Conservation (phyloP, 179 eudicot species). For the Dionaea muscipula region DNA sequence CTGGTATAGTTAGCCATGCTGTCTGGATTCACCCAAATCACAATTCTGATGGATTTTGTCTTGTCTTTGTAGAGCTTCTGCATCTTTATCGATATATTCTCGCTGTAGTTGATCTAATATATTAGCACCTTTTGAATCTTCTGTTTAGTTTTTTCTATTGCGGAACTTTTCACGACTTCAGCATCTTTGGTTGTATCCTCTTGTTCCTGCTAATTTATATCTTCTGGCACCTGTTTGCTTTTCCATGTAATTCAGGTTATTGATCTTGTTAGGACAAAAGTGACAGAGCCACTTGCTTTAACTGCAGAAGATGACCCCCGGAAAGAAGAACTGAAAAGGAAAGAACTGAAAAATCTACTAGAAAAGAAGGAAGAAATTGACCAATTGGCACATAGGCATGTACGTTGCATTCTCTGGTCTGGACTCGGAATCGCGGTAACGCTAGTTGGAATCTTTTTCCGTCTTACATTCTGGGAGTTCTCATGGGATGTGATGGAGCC, state of each 20-base stretch:
- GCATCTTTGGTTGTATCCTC: neutral
- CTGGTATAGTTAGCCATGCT: no score
- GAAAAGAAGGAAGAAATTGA: conserved; percentile 59
- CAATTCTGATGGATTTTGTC: neutral
- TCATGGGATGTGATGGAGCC: conserved; percentile 99
- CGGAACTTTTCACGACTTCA: neutral
- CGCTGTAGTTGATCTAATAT: no score
- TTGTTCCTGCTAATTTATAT: neutral
- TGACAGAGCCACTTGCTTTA: conserved; percentile 73
- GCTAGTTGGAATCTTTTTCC: conserved; percentile 69
- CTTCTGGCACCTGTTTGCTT: conserved; percentile 1
- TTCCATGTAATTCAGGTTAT: conserved; percentile 41
- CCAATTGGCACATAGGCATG: conserved; percentile 69
- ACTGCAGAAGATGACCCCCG: conserved; percentile 71
- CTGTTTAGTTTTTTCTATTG: neutral
- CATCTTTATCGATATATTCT: neutral
- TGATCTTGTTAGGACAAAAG: conserved; percentile 65
- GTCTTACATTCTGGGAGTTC: conserved; percentile 90
- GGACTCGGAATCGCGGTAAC: conserved; percentile 49
- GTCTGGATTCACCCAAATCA: no score
- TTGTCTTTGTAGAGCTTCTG: neutral
- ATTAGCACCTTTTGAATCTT: neutral
- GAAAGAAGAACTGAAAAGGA: conserved; percentile 54
- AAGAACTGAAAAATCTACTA: conserved; percentile 49
- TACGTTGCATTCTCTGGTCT: conserved; percentile 60